Evolutionary conservation across 2,329 filamentous ascomycete species (phyloP), one percentile per base, ranked within the genome.

Genomic region (Xylaria sp.): DNA sequence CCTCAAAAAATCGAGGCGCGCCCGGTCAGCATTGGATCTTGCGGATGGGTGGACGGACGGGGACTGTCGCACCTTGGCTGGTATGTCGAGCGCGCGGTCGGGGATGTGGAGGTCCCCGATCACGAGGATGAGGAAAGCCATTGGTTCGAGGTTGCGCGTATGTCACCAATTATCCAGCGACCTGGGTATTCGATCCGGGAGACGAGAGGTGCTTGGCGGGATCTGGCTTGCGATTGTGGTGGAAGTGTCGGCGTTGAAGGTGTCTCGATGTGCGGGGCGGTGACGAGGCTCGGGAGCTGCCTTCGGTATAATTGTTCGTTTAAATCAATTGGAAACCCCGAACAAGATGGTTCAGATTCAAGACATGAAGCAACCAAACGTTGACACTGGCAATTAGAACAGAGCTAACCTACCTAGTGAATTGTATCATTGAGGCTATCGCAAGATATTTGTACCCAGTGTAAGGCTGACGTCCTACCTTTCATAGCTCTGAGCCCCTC

Each of bases 91-190:
- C 66, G 91, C 92, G 72, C 92, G 83, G 75, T 96, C 92, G 66
- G 92, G 92, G 75, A 96, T 96, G 78, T 96, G 92, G 50, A 96
- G 85, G 78, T 96, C 92, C 72, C 91, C 91, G 65, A 96, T 91
- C 70, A 94, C 91, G 71, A 96, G 84, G 70, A 96, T 92, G 64
- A 96, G 82, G 76, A 93, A 91, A 61, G 91, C 91, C 78, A 93
- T 91, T 80, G 85, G 88, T 66, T 53, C 48, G 53, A 49, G 20
- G 21, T 47, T 48, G 13, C 11, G 29, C 29, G 29, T 13, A 13
- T 13, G 5, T 13, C 29, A 13, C 29, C 5, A 13, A 13, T 13
- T 34, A 34, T 34, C 11, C 16, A 13, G 16, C 11, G 29, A 13
- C 29, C 16, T 34, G 29, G n/a, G n/a, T n/a, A n/a, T 13, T 34